Evolutionary conservation across 805 yeast genomes (phyloP).

Genomic region (Hanseniaspora taiwanica): DNA sequence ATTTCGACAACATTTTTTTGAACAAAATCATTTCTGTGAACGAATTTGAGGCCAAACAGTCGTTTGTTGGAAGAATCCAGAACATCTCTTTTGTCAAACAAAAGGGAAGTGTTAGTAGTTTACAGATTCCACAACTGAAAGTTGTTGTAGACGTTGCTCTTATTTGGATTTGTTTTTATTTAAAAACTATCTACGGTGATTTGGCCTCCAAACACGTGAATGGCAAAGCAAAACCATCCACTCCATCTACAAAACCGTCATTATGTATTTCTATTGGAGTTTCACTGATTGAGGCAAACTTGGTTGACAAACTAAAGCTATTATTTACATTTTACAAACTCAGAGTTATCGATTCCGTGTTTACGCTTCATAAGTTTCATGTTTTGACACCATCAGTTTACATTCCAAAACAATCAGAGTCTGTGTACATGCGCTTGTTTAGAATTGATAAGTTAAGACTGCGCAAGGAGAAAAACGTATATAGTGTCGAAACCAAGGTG

Average conservation of each 20-base stretch:
- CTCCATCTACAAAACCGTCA: background rate
- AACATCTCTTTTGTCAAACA: constrained; percentile 7
- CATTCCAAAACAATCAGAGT: constrained; percentile 8
- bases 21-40: constrained; percentile 15
- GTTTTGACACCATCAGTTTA: constrained; percentile 20
- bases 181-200: background rate
- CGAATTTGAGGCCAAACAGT: constrained; percentile 6
- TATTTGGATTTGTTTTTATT: constrained; percentile 12
- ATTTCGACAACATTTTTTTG: constrained; percentile 4
- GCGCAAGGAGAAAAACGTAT: too few relatives aligned
- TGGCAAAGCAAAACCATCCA: background rate
- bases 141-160: constrained; percentile 19
- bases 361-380: constrained; percentile 8
- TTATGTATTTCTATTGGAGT: background rate
- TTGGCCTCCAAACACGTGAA: background rate
- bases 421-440: background rate
- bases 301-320: constrained; percentile 18
- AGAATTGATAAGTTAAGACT: background rate
- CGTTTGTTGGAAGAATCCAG: constrained; percentile 9
- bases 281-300: constrained; percentile 10
- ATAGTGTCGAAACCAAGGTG: constrained; percentile 3
- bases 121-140: constrained; percentile 15
- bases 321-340: constrained; percentile 9
- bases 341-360: constrained; percentile 2
- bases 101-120: constrained; percentile 1